Conservation (phyloP, 257 asterid species). For the Fraxinus cuspidata region DNA sequence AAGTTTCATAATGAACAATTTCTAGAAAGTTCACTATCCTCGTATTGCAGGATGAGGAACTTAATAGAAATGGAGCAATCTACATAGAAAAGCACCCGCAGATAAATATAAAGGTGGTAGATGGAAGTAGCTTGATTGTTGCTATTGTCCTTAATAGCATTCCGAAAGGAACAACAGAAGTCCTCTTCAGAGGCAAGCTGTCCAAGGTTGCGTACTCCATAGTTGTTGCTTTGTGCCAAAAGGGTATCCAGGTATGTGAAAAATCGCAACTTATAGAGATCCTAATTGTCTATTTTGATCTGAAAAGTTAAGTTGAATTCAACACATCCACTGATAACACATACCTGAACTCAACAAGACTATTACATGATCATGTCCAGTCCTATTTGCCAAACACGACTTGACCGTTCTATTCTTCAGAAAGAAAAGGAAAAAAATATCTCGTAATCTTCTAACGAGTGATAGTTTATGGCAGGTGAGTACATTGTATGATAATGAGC, state of each 20-base stretch:
- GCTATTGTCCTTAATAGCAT: conserved; percentile 69
- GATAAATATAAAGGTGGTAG: conserved; percentile 52
- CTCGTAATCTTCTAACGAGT: background rate
- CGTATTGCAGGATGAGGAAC: conserved; percentile 51
- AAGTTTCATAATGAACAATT: background rate
- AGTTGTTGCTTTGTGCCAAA: conserved; percentile 49
- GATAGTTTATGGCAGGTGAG: conserved; percentile 43
- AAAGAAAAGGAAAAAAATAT: too few species aligned
- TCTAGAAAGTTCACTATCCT: background rate
- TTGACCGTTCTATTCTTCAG: too few species aligned
- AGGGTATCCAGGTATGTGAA: conserved; percentile 54
- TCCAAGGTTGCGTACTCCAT: conserved; percentile 58
- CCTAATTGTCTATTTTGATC: background rate
- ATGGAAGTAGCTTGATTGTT: conserved; percentile 80
- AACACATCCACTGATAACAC: background rate
- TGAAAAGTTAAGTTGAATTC: background rate
- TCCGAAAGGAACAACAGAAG: conserved; percentile 60
- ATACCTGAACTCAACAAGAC: too few species aligned
- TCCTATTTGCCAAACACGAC: background rate
- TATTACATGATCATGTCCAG: background rate
- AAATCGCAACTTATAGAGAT: background rate
- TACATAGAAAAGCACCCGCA: conserved; percentile 52
- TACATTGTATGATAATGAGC: conserved; percentile 35
- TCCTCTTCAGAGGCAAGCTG: conserved; percentile 59
- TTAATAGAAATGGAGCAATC: conserved; percentile 52